Evolutionary conservation across 352 stramenopile genomes (phyloP), one percentile per base, ranked within the genome.

Genomic region (Phytophthora citricola): DNA sequence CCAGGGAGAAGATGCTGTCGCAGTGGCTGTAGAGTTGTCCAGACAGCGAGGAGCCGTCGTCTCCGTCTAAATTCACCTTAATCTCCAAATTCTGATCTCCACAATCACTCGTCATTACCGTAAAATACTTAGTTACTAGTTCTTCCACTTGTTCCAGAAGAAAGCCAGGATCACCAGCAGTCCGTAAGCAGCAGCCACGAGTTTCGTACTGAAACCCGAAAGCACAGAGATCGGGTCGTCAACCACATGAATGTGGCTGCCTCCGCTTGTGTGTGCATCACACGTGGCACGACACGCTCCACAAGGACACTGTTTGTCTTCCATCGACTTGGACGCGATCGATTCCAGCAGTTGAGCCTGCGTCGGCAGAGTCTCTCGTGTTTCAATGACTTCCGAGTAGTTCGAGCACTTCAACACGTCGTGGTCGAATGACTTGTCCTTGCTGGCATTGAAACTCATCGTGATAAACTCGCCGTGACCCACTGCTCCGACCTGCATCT

Each of bases 391-490:
- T 41, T 92, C 71, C 2, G 83, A 91, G 75, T 95, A 95, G 64
- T 95, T 91, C 29, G 79, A 77, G 73, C 87, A 95, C 41, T 80
- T 62, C n/a, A 91, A 64, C 11, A 92, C 77, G 27, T 87, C 62
- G 44, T 90, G 76, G 44, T 76, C 57, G 52, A 91, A 90, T 12
- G 78, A 74, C 32, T 65, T 63, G 41, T 72, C 66, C 26, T 74
- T 76, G 4, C 53, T 74, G 14, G 55, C 67, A 59, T 83, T 79
- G 46, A 97, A 97, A 5, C 78, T 65, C 47, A 96, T 63, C 20
- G 85, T 83, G 64, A 97, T 86, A 63, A 85, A 97, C 64, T 97
- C 81, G n/a, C 90, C 90, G 63, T 97, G 90, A 32, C 89, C 86
- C 29, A 97, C 78, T 5, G 89, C 89, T 5, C 89, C 90, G 3